Conservation (phyloP, 2,329 filamentous ascomycete genomes). For the Teratosphaeria zuluensis region DNA sequence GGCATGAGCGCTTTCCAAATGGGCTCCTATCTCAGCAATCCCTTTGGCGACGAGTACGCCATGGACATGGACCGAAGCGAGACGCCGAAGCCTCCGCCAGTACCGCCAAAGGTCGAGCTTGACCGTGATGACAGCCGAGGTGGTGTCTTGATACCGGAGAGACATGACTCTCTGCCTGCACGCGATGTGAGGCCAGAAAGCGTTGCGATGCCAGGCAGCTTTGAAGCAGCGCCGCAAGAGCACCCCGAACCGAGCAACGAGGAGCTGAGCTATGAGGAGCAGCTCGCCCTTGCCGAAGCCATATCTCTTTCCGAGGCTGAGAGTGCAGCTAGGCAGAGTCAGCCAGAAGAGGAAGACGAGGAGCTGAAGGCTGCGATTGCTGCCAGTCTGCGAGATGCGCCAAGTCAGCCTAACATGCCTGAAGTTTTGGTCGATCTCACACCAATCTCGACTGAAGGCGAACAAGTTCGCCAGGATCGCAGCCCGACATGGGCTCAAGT, state of each 20-base stretch:
- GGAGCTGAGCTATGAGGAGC: conserved; percentile 26
- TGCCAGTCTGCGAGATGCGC: conserved; percentile 22
- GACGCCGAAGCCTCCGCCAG: conserved; percentile 31
- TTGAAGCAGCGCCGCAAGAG: conserved; percentile 2
- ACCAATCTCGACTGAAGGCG: conserved; percentile 7
- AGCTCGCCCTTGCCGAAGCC: conserved; percentile 24
- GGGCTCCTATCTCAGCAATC: conserved; percentile 34
- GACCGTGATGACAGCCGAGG: conserved; percentile 10
- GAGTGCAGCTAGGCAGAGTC: conserved; percentile 14
- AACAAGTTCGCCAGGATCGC: conserved; percentile 4
- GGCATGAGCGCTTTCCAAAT: conserved; percentile 27
- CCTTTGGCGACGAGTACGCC: conserved; percentile 36
- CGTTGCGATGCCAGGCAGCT: conserved; percentile 10
- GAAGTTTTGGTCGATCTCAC: conserved; percentile 20
- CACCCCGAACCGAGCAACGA: conserved; percentile 3
- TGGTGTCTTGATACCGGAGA: not conserved
- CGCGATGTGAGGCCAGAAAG: conserved; percentile 6
- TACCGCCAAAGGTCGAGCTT: conserved; percentile 34
- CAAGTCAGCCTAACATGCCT: conserved; percentile 13
- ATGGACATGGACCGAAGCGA: conserved; percentile 30
- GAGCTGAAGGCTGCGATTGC: conserved; percentile 25
- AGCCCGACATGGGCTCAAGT: not conserved
- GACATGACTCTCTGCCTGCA: not conserved
- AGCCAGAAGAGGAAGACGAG: conserved; percentile 18
- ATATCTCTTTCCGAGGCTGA: conserved; percentile 27